Percentiles rank a stretch among this genome's conserved stretches.
Evolutionary conservation across 202 grass and related monocot species (phyloP).

Genomic region (Panicum virgatum): DNA sequence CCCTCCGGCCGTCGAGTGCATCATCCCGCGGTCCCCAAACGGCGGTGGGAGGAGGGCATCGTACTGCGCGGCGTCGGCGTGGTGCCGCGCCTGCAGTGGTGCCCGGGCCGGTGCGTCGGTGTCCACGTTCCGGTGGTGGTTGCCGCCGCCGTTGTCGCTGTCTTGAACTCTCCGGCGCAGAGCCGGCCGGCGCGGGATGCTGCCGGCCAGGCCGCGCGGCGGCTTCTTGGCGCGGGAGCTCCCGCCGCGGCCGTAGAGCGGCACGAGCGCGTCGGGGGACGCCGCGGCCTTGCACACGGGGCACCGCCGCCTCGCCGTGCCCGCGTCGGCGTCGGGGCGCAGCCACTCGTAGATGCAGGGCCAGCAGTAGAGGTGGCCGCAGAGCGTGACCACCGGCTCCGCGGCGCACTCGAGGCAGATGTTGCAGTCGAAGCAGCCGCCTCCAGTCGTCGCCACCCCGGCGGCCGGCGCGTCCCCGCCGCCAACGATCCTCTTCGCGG

Average conservation of each 20-base stretch:
- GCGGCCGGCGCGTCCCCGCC: conserved; percentile 16
- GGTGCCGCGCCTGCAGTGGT: neutral
- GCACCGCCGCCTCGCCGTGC: conserved; percentile 37
- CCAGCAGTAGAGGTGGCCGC: conserved; percentile 95
- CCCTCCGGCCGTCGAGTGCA: conserved; percentile 46
- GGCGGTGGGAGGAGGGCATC: conserved; percentile 29
- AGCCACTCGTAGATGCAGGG: conserved; percentile 94
- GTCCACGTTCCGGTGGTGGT: neutral
- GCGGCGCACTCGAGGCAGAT: conserved; percentile 73
- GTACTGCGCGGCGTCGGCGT: conserved; percentile 3
- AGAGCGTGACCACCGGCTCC: conserved; percentile 83
- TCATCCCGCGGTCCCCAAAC: conserved; percentile 5
- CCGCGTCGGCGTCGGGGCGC: conserved; percentile 11
- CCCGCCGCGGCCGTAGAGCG: conserved; percentile 75
- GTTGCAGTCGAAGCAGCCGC: conserved; percentile 84
- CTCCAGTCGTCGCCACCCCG: neutral
- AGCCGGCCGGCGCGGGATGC: conserved; percentile 54
- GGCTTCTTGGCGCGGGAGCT: conserved; percentile 24
- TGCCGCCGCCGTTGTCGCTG: neutral
- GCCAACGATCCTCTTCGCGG: neutral
- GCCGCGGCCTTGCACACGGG: conserved; percentile 75
- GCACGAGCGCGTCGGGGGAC: conserved; percentile 53
- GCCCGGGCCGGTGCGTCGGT: neutral
- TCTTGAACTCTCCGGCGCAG: neutral
- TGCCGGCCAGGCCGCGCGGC: neutral